Percentiles rank a stretch among this genome's conserved stretches.
These are phyloP conservation scores for Nakaseomyces sp. DNA, from an alignment of 1,139 yeast species.

Conservation along the genomic window DNA sequence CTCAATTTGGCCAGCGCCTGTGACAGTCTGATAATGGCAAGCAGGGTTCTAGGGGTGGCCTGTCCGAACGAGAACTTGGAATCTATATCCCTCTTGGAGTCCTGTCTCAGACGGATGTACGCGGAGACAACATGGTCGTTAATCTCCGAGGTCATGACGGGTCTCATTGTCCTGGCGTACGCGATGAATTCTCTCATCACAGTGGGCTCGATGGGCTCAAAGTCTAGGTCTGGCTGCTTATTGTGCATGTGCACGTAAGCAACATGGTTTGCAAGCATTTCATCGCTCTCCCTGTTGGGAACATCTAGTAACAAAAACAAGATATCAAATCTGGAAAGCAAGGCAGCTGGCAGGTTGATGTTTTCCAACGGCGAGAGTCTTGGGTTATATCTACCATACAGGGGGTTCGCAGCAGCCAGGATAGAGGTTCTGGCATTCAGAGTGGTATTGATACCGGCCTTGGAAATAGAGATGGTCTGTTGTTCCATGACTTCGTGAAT, in stretches of 20 bases:
- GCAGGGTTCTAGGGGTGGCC: constrained; percentile 88
- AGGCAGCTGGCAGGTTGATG: constrained; percentile 93
- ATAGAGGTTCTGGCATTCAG: constrained; percentile 93
- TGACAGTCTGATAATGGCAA: constrained; percentile 85
- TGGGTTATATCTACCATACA: constrained; percentile 91
- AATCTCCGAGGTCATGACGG: constrained; percentile 77
- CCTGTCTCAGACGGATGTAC: constrained; percentile 88
- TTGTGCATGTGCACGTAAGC: constrained; percentile 93
- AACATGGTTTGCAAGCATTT: constrained; percentile 83
- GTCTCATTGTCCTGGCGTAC: constrained; percentile 76
- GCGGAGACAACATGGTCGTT: constrained; percentile 82
- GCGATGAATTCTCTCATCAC: constrained; percentile 85
- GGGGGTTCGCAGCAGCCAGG: constrained; percentile 95
- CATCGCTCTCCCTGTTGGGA: constrained; percentile 75
- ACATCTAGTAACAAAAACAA: constrained; percentile 79
- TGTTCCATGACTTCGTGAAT: constrained; percentile 99
- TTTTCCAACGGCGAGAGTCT: constrained; percentile 86
- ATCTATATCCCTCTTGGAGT: constrained; percentile 68
- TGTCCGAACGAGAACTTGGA: constrained; percentile 77
- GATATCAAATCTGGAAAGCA: constrained; percentile 89
- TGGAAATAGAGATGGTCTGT: constrained; percentile 93
- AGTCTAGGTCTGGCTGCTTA: constrained; percentile 69
- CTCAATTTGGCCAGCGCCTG: constrained; percentile 91
- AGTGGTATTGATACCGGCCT: constrained; percentile 96
- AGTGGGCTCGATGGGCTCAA: constrained; percentile 68